Percentiles rank a stretch among this genome's conserved stretches.
phyloP scores from a whole-genome alignment of 2,329 filamentous ascomycete species.

The Pseudomassariella vexata region DNA sequence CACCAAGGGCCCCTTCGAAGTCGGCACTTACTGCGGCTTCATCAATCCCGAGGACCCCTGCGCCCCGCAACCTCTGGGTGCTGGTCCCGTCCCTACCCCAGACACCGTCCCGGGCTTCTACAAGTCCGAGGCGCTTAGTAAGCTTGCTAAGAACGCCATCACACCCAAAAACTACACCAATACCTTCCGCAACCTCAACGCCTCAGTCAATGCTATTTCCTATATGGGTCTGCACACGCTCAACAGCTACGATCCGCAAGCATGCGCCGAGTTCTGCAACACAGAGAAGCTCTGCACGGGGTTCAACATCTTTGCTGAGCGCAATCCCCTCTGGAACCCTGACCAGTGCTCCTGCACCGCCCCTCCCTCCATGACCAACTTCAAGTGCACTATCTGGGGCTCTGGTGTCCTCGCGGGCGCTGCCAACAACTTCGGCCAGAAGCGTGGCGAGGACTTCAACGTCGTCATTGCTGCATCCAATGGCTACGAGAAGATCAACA shows the following conservation, averaged over 20 bases:
- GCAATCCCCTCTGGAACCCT: slow-evolving; percentile 16
- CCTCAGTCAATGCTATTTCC: slow-evolving; percentile 13
- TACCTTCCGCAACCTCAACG: slow-evolving; percentile 20
- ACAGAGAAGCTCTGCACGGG: slow-evolving; percentile 11
- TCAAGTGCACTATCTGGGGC: slow-evolving; percentile 32
- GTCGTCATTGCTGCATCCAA: slow-evolving; percentile 10
- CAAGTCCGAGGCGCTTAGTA: slow-evolving; percentile 2
- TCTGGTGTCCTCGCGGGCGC: slow-evolving; percentile 20
- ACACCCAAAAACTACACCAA: slow-evolving; percentile 17
- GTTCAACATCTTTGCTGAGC: slow-evolving; percentile 18
- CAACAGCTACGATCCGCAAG: slow-evolving; percentile 11
- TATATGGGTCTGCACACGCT: slow-evolving; percentile 18
- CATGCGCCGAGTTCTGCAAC: slow-evolving; percentile 13
- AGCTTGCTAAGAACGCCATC: slow-evolving; percentile 8
- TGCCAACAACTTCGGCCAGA: slow-evolving; percentile 13
- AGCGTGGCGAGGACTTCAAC: slow-evolving; percentile 7
- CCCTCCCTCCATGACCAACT: slow-evolving; percentile 28
- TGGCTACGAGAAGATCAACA: slow-evolving; percentile 10
- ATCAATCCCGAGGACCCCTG: slow-evolving; percentile 30
- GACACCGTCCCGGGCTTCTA: slow-evolving; percentile 7
- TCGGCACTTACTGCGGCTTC: slow-evolving; percentile 28
- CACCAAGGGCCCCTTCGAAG: slow-evolving; percentile 21
- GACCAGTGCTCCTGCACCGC: slow-evolving; percentile 25
- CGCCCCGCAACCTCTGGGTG: slow-evolving; percentile 23
- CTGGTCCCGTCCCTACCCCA: slow-evolving; percentile 4